Evolutionary conservation across 1,284 basidiomycete genomes (phyloP).

Genomic region (Heterobasidion annosum): DNA sequence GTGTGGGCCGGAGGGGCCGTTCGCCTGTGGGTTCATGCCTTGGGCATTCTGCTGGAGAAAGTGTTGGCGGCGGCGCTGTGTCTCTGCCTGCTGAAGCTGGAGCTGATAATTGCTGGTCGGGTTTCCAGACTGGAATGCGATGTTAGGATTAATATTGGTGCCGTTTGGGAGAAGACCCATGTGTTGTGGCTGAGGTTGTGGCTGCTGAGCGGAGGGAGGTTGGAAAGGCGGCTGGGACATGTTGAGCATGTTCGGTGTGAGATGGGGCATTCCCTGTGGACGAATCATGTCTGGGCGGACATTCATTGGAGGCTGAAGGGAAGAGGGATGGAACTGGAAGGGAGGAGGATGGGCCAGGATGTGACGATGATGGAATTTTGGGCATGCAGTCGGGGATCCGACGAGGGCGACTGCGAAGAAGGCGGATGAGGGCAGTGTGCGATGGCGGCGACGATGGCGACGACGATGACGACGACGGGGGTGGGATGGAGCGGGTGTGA

Average conservation of each 20-base stretch:
- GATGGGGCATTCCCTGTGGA: constrained; percentile 30
- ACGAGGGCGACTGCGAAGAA: neutral
- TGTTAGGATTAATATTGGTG: constrained; percentile 26
- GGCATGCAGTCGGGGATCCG: constrained; percentile 8
- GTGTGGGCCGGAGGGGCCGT: constrained; percentile 27
- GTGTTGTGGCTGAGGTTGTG: constrained; percentile 20
- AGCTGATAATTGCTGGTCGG: constrained; percentile 13
- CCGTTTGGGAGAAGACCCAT: constrained; percentile 23
- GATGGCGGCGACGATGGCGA: constrained; percentile 2
- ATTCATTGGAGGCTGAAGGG: constrained; percentile 13
- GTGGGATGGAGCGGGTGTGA: constrained; percentile 9
- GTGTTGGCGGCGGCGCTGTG: constrained; percentile 14
- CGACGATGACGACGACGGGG: constrained; percentile 9
- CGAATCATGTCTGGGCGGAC: constrained; percentile 37
- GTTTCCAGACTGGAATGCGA: constrained; percentile 26
- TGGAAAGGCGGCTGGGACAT: constrained; percentile 27
- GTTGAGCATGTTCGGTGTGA: constrained; percentile 28
- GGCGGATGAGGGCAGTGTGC: neutral
- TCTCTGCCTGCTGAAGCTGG: constrained; percentile 12
- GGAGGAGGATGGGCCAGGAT: constrained; percentile 7
- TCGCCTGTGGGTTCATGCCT: constrained; percentile 24
- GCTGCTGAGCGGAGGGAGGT: constrained; percentile 20
- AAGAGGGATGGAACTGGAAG: constrained; percentile 3
- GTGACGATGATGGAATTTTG: constrained; percentile 11
- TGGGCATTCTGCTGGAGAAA: constrained; percentile 24